These are phyloP conservation scores for Macrotyloma uniflorum DNA, from an alignment of 306 rosid genomes.

Conservation along the genomic window DNA sequence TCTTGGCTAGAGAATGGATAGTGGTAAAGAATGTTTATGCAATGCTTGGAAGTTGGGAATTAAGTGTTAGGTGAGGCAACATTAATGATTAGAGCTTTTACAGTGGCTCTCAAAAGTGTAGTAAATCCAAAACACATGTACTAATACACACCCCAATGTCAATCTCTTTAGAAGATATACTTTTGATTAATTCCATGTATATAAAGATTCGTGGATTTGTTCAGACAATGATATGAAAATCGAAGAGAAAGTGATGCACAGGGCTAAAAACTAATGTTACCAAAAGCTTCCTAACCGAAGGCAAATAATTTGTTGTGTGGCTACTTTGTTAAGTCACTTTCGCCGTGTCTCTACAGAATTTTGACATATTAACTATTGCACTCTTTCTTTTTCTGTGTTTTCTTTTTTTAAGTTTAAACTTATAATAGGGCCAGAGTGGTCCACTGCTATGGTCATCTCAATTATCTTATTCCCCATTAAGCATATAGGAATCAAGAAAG, in stretches of 20 bases:
- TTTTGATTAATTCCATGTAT: constrained; percentile 23
- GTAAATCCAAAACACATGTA: constrained; percentile 25
- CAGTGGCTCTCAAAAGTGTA: constrained; percentile 23
- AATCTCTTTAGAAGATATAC: constrained; percentile 24
- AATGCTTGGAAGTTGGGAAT: constrained; percentile 25
- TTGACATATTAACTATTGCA: constrained; percentile 33
- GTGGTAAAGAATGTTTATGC: constrained; percentile 35
- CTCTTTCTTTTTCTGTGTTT: neutral
- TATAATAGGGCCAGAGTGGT: constrained; percentile 42
- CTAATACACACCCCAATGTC: constrained; percentile 19
- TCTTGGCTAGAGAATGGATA: constrained; percentile 9
- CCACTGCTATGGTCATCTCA: constrained; percentile 45
- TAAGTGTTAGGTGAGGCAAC: constrained; percentile 39
- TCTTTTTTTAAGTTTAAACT: constrained; percentile 36
- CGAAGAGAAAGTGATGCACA: constrained; percentile 46
- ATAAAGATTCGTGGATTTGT: constrained; percentile 14
- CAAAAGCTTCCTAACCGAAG: constrained; percentile 41
- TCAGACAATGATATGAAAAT: constrained; percentile 47
- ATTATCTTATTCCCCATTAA: constrained; percentile 41
- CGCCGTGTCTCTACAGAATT: constrained; percentile 33
- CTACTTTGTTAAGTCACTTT: constrained; percentile 42
- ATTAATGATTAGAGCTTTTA: constrained; percentile 29
- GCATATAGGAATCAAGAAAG: constrained; percentile 30
- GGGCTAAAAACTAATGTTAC: constrained; percentile 35
- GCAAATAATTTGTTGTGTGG: constrained; percentile 35